Evolutionary conservation across 2,329 filamentous ascomycete species (phyloP), one percentile per base, ranked within the genome.

Genomic region (Cladorrhinum sp.): DNA sequence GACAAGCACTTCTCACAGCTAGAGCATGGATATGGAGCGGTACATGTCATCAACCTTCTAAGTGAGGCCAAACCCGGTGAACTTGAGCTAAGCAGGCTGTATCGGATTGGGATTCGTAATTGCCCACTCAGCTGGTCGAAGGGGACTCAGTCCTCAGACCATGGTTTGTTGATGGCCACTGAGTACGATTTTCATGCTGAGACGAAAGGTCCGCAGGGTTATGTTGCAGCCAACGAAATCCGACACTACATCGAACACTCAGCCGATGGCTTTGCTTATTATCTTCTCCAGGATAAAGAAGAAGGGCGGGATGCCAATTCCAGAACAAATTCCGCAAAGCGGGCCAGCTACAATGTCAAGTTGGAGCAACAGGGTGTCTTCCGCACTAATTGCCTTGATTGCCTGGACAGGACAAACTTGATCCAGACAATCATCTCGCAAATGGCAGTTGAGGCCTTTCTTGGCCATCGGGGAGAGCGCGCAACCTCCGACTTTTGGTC

Each of bases 101-200:
- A 95, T 74, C 86, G 88, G 58, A 83, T 88, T 63, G 94, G 95
- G 65, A 86, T 97, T 62, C 79, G 78, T 20, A 84, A 89, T 69
- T 95, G 87, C 65, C 85, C 90, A 0, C 75, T 96, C n/a, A 89
- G 88, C 66, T 80, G 80, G 14, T 76, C 78, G 23, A 82, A 77
- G 6, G 83, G 82, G 20, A 80, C 83, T 36, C 79, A 80, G 26
- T 80, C 82, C 2, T 76, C 78, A 39, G 90, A 92, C 62, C 91
- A 94, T 69, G 85, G 89, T 53, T 81, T 97, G 39, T 76, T 98
- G 28, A 84, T 85, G 64, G 84, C 89, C 62, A 96, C 94, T 1
- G 91, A 96, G 70, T 99, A 95, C 71, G 95, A 99, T 74, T 98
- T 99, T 62, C 93, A 98, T 71, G 94, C 93, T 2, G 92, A 98